Base-by-base conservation (phyloP, 345 rosid genomes). In the Citrus unshiu region DNA sequence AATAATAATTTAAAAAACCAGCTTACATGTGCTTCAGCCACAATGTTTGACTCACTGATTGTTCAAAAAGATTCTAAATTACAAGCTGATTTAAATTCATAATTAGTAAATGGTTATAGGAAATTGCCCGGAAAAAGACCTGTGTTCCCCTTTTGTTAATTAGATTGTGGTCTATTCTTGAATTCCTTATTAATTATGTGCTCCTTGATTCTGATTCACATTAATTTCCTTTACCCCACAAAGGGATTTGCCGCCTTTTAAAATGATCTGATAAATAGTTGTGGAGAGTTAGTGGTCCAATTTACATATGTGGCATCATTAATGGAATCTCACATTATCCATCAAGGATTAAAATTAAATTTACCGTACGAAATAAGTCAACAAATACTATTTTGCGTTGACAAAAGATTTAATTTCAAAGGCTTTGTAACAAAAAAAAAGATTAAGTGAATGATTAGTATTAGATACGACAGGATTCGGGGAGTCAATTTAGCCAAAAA, bases 401-500 rank as follows among this genome's bases (percentile, higher is more conserved):
- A 81, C 71, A 81, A 71, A 16, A 0, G 25, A 68, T 12, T 40
- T 68, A 5, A 49, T 63, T 70, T 80, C 58, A 59, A 68, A 64
- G 34, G 76, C 22, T 14, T 19, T 4, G 10, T 18, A 19, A 62
- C 62, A 46, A 70, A 32, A 30, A 75, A 75, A 75, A 75, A 73
- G 7, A 2, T 14, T 18, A 40, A 54, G 29, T 67, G 76, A 85
- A 85, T 83, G 83, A 85, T 85, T 77, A 62, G 75, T 22, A 43
- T 43, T 37, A 68, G 88, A 85, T 85, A 27, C 78, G 83, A 69
- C 67, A 72, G 71, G 86, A 85, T 85, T 83, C 76, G 82, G 75
- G 83, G 84, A 85, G 85, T 73, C 81, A 40, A 65, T n/a, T 70
- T 61, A 29, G 66, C 61, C 82, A 67, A 39, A 59, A 65, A 54